Conservation (phyloP, 495 filamentous ascomycete genomes). For the Neurospora discreta region DNA sequence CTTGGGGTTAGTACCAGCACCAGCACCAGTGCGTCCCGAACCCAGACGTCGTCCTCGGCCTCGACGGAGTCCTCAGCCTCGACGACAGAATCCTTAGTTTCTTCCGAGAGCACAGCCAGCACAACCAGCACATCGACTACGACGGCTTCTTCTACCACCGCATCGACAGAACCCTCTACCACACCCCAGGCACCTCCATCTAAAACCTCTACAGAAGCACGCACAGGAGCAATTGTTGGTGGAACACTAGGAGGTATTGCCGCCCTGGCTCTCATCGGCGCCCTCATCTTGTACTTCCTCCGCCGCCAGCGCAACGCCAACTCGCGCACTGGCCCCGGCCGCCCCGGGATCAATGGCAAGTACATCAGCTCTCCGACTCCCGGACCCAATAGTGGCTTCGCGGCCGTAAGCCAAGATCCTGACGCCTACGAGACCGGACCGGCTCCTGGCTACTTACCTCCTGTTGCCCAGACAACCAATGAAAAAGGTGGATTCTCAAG, state of each 20-base stretch:
- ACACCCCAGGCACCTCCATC: slow-evolving; percentile 1
- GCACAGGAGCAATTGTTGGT: slow-evolving; percentile 34
- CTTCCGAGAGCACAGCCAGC: slow-evolving; percentile 8
- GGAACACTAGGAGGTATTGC: slow-evolving; percentile 31
- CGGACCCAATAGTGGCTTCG: slow-evolving; percentile 13
- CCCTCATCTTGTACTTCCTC: slow-evolving; percentile 18
- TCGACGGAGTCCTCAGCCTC: slow-evolving; percentile 4
- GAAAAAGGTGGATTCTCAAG: slow-evolving; percentile 4
- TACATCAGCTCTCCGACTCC: slow-evolving; percentile 22
- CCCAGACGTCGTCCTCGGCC: slow-evolving; percentile 2
- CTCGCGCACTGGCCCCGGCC: slow-evolving; percentile 22
- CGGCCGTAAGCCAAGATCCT: slow-evolving; percentile 12
- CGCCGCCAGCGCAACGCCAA: slow-evolving; percentile 25
- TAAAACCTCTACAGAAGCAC: slow-evolving; percentile 10
- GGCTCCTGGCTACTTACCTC: slow-evolving; percentile 5
- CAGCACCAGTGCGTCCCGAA: slow-evolving; percentile 5
- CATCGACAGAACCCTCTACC: slow-evolving; percentile 4
- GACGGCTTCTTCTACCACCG: slow-evolving; percentile 1
- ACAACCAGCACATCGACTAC: slow-evolving; percentile 10
- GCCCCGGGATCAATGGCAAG: slow-evolving; percentile 12
- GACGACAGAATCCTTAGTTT: slow-evolving; percentile 5
- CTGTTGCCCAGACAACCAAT: background rate
- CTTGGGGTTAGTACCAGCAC: slow-evolving; percentile 16
- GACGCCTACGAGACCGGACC: slow-evolving; percentile 22
- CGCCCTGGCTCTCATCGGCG: slow-evolving; percentile 20